A percentile compares a stretch with the other conserved stretches of the same genome.
phyloP scores from a whole-genome alignment of 495 filamentous ascomycete species.

The Hyaloscypha finlandica region DNA sequence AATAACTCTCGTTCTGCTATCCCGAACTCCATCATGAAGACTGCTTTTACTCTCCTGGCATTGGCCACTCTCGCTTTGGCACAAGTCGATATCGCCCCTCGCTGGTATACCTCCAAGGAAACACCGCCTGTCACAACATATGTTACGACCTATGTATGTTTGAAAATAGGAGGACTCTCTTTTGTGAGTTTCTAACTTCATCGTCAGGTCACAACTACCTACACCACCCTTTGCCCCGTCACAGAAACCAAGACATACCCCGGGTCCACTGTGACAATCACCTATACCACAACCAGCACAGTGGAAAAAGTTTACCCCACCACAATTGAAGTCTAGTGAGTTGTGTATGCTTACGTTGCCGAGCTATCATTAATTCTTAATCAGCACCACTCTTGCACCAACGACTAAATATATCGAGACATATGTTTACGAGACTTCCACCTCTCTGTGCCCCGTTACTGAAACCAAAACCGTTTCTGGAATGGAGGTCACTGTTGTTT shows the following conservation, averaged over 20 bases:
- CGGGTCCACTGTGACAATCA: conserved; percentile 14
- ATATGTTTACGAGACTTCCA: conserved; percentile 17
- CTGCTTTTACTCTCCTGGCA: conserved; percentile 32
- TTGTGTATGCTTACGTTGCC: neutral
- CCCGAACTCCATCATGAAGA: conserved; percentile 31
- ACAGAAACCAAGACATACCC: conserved; percentile 23
- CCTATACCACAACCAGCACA: conserved; percentile 27
- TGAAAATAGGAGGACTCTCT: neutral
- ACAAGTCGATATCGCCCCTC: conserved; percentile 14
- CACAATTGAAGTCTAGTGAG: conserved; percentile 15
- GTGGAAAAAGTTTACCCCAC: conserved; percentile 19
- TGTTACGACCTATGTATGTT: conserved; percentile 22
- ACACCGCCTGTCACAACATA: conserved; percentile 1
- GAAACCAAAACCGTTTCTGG: conserved; percentile 21
- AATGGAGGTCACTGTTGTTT: conserved; percentile 9
- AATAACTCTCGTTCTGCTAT: conserved; percentile 25
- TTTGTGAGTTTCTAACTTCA: neutral
- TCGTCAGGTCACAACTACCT: conserved; percentile 17
- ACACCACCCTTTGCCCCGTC: conserved; percentile 30
- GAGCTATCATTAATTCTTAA: neutral
- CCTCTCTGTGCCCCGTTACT: conserved; percentile 26
- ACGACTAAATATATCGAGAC: conserved; percentile 16
- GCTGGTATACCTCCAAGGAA: conserved; percentile 16
- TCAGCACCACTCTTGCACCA: conserved; percentile 5
- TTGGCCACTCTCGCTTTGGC: conserved; percentile 29